phyloP scores from a whole-genome alignment of 768 basidiomycete genomes.

The Collybia sordida region DNA sequence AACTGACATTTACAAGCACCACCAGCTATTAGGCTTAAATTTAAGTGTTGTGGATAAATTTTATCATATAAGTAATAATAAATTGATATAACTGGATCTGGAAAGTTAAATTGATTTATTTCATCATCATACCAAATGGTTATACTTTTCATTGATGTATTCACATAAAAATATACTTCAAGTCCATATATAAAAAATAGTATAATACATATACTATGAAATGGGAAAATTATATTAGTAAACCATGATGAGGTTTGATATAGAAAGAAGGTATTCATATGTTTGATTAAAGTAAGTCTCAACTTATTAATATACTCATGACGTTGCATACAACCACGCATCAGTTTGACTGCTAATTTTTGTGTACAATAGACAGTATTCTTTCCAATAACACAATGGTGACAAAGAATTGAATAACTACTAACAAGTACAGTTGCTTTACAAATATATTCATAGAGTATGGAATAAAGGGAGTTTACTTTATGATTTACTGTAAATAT shows the following conservation, averaged over 20 bases:
- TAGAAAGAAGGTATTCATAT: no score
- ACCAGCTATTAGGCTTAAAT: neutral
- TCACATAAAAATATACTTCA: neutral
- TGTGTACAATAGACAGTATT: neutral
- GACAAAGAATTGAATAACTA: no score
- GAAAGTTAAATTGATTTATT: neutral
- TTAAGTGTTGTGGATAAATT: neutral
- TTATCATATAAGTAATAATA: neutral
- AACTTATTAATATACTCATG: no score
- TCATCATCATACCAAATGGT: neutral
- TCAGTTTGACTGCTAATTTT: neutral
- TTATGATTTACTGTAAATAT: no score
- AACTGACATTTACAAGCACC: neutral
- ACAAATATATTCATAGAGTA: no score
- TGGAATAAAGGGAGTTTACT: no score
- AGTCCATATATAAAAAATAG: neutral
- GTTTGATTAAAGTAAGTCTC: no score
- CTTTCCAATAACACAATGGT: neutral
- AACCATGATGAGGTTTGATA: no score
- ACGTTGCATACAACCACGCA: neutral
- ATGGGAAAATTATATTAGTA: no score
- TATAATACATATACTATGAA: neutral
- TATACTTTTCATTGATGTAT: neutral
- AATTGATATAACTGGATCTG: neutral
- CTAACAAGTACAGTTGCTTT: no score